Conservation (phyloP, 2,329 filamentous ascomycete genomes). For the Rhynchosporium graminicola region DNA sequence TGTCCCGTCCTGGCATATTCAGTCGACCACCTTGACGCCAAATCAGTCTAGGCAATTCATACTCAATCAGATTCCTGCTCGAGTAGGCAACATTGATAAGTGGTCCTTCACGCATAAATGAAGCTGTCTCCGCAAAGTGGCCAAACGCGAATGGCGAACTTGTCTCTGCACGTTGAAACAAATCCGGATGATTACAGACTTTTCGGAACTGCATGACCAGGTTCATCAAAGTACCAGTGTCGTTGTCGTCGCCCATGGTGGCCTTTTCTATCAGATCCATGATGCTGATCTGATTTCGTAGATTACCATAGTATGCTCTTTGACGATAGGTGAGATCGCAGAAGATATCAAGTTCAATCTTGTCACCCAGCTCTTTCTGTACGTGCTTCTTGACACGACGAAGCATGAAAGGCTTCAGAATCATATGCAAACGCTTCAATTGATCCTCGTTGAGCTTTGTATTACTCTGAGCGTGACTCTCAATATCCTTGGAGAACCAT, state of each 20-base stretch:
- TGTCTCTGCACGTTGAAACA: constrained; percentile 94
- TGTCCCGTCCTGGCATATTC: constrained; percentile 70
- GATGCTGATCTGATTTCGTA: constrained; percentile 96
- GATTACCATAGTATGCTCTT: constrained; percentile 85
- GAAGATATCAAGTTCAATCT: constrained; percentile 95
- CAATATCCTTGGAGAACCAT: constrained; percentile 95
- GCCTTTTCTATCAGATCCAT: constrained; percentile 99
- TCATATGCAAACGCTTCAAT: constrained; percentile 96
- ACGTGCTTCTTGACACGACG: constrained; percentile 99
- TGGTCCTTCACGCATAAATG: constrained; percentile 85
- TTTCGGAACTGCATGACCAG: constrained; percentile 99
- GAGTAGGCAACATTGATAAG: constrained; percentile 84
- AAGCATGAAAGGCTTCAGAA: constrained; percentile 98
- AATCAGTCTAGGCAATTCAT: constrained; percentile 77
- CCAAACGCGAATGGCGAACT: constrained; percentile 80
- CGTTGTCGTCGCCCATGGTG: constrained; percentile 88
- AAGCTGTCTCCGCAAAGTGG: constrained; percentile 93
- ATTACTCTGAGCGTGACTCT: constrained; percentile 97
- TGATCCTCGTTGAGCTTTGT: constrained; percentile 99
- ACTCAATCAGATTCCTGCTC: constrained; percentile 82
- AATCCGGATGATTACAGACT: constrained; percentile 96
- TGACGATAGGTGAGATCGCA: constrained; percentile 97
- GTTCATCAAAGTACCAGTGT: constrained; percentile 97
- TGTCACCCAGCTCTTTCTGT: constrained; percentile 97
- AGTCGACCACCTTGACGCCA: constrained; percentile 79